phyloP scores from a whole-genome alignment of 305 asterid species.

The Coffea humblotiana region DNA sequence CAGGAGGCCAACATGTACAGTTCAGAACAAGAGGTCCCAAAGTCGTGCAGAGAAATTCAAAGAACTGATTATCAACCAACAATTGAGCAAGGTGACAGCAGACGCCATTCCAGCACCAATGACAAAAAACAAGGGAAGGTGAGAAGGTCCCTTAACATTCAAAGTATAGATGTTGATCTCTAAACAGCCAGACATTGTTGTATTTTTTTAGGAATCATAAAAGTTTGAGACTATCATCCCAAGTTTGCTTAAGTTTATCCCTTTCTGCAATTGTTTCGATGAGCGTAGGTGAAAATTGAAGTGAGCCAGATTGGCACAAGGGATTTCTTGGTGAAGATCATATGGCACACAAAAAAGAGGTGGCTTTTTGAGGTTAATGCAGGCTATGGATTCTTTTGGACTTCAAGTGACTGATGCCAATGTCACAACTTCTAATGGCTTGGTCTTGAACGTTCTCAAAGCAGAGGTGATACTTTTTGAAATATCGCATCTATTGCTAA shows the following conservation, averaged over 20 bases:
- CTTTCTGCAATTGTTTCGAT: conserved; percentile 3
- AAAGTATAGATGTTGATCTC: not conserved
- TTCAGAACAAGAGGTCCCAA: conserved; percentile 25
- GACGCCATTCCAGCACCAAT: conserved; percentile 8
- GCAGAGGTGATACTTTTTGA: conserved; percentile 48
- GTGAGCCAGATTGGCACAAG: conserved; percentile 54
- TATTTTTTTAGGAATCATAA: not conserved
- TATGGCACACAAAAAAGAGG: conserved; percentile 45
- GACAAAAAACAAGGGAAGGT: conserved; percentile 40
- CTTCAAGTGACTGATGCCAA: conserved; percentile 63
- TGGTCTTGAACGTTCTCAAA: conserved; percentile 45
- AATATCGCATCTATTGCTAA: not conserved
- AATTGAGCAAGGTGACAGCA: conserved; percentile 1
- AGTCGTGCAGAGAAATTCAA: conserved; percentile 15
- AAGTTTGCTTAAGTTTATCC: not conserved
- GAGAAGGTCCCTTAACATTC: conserved; percentile 4
- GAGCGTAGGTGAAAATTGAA: conserved; percentile 51
- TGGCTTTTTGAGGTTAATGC: conserved; percentile 56
- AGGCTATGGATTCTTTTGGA: conserved; percentile 53
- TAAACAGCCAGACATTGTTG: not conserved
- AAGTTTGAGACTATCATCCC: conserved; percentile 7
- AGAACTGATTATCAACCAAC: not conserved
- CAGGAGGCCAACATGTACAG: conserved; percentile 27
- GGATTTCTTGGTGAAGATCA: conserved; percentile 53
- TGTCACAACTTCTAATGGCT: conserved; percentile 51